Percentiles rank a stretch among this genome's conserved stretches.
Conservation (phyloP, 208 protist species). For the Sergeia podlipaevii region DNA sequence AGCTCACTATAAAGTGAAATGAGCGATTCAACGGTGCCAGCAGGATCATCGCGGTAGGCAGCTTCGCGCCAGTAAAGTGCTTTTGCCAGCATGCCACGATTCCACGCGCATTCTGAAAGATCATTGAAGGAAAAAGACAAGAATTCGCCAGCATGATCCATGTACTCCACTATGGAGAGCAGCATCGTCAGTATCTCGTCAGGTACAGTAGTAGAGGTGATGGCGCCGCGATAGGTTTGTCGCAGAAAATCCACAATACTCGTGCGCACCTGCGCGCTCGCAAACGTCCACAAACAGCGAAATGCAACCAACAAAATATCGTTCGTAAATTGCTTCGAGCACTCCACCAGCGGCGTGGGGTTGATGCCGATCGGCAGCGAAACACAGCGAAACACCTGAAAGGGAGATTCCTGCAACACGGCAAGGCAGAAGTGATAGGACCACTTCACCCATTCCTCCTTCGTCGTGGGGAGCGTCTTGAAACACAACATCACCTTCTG, state of each 20-base stretch:
- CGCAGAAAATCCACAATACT: conserved; percentile 62
- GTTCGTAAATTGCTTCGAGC: conserved; percentile 55
- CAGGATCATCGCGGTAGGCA: conserved; percentile 70
- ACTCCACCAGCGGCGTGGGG: conserved; percentile 59
- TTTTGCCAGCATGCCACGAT: conserved; percentile 85
- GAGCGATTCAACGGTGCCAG: conserved; percentile 66
- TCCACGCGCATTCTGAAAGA: conserved; percentile 78
- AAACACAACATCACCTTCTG: conserved; percentile 44
- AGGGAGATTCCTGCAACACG: conserved; percentile 83
- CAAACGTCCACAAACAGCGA: conserved; percentile 72
- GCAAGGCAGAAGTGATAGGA: conserved; percentile 54
- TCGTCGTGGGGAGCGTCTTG: conserved; percentile 54
- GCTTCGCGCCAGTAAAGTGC: conserved; percentile 85
- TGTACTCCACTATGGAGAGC: conserved; percentile 79
- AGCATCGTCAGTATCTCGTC: conserved; percentile 67
- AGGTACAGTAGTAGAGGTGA: conserved; percentile 52
- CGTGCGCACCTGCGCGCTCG: conserved; percentile 47
- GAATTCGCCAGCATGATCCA: conserved; percentile 77
- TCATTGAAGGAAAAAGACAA: conserved; percentile 58
- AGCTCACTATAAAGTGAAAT: conserved; percentile 81
- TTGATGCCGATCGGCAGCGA: conserved; percentile 59
- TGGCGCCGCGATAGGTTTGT: conserved; percentile 53
- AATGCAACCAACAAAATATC: conserved; percentile 70
- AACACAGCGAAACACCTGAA: conserved; percentile 81
- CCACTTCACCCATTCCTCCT: conserved; percentile 84